Conservation (phyloP, 2,329 filamentous ascomycete genomes). For the Trichoderma sp. region DNA sequence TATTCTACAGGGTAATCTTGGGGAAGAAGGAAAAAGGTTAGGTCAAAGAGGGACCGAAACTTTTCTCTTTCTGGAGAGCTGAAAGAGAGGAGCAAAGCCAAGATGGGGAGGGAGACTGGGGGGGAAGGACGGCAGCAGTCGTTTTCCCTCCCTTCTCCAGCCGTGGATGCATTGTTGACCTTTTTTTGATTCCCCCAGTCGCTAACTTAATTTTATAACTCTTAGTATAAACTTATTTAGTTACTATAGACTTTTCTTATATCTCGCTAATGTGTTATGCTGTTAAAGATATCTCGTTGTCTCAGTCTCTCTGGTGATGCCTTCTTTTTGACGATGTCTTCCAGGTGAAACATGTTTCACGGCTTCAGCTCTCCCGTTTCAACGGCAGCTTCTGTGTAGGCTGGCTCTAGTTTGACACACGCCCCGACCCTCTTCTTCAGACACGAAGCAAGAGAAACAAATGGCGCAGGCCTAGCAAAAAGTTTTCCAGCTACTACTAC, state of each 20-base stretch:
- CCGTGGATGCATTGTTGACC: conserved; percentile 28
- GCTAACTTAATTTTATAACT: conserved; percentile 27
- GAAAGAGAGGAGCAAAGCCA: conserved; percentile 22
- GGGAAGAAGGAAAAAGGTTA: conserved; percentile 22
- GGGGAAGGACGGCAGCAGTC: neutral
- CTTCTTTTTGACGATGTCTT: neutral
- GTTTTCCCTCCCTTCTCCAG: conserved; percentile 6
- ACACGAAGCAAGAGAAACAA: neutral
- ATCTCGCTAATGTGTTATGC: conserved; percentile 26
- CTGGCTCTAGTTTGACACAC: neutral
- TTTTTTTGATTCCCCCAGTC: conserved; percentile 27
- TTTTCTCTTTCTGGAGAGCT: conserved; percentile 7
- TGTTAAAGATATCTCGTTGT: neutral
- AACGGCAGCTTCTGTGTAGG: neutral
- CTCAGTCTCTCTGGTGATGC: conserved; percentile 2
- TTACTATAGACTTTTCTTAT: conserved; percentile 27
- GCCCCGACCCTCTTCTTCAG: neutral
- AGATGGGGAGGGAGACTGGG: conserved; percentile 21
- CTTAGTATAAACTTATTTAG: conserved; percentile 27
- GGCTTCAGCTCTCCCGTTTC: neutral
- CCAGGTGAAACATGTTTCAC: neutral
- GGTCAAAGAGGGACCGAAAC: conserved; percentile 23
- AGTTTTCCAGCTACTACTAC: neutral
- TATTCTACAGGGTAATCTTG: conserved; percentile 19
- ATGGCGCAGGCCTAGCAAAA: conserved; percentile 22